Conservation (phyloP, 2,329 filamentous ascomycete species). For the Botrytis fragariae region DNA sequence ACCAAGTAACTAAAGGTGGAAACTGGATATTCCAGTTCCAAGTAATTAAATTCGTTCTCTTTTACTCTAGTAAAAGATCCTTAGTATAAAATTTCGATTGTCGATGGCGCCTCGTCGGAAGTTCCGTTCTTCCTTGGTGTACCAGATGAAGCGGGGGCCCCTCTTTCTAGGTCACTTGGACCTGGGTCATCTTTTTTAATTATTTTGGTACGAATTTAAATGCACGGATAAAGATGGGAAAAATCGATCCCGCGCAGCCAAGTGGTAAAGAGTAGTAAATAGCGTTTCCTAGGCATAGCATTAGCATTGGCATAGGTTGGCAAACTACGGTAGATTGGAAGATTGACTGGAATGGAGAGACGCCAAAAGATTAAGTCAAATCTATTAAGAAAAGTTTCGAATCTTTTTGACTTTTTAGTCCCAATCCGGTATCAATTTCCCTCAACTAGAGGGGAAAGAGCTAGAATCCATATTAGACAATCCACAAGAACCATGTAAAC, state of each 20-base stretch:
- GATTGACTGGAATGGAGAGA: not conserved
- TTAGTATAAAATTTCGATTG: slow-evolving; percentile 5
- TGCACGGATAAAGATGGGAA: slow-evolving; percentile 11
- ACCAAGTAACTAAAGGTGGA: not conserved
- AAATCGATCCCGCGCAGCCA: slow-evolving; percentile 8
- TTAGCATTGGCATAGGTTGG: not conserved
- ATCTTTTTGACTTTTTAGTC: not conserved
- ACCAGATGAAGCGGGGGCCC: slow-evolving; percentile 2
- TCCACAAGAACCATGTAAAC: not conserved
- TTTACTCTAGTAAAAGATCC: slow-evolving; percentile 2
- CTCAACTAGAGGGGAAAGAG: not conserved
- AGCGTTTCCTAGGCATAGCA: not conserved
- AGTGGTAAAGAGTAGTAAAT: not conserved
- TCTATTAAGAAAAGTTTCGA: not conserved
- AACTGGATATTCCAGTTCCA: not conserved
- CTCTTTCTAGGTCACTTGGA: slow-evolving; percentile 9
- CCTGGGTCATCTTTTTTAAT: not conserved
- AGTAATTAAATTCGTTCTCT: not conserved
- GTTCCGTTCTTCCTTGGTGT: slow-evolving; percentile 1
- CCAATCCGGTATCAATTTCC: not conserved
- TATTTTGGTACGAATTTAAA: not conserved
- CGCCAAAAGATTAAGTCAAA: not conserved
- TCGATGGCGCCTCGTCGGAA: slow-evolving; percentile 4
- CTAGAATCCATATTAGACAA: not conserved
- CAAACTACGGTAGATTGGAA: not conserved